A percentile compares a stretch with the other conserved stretches of the same genome.
Evolutionary conservation across 306 rosid genomes (phyloP).

Genomic region (Lablab purpureus): DNA sequence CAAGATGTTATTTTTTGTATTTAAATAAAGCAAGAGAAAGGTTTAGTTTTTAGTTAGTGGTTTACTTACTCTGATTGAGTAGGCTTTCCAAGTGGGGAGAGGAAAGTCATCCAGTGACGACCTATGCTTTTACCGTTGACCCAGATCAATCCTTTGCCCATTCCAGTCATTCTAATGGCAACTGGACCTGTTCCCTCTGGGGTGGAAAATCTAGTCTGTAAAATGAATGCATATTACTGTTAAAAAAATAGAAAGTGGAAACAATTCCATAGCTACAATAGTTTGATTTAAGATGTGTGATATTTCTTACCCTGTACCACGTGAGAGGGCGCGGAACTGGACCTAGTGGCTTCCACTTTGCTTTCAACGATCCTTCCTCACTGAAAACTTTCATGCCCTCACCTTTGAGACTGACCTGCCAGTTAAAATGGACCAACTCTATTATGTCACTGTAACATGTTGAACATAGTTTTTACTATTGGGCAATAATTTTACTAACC

Average conservation of each 20-base stretch:
- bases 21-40: too few relatives aligned
- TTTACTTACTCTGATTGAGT: constrained; percentile 71
- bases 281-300: background rate
- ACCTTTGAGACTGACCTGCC: constrained; percentile 70
- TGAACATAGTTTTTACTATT: background rate
- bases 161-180: constrained; percentile 76
- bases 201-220: constrained; percentile 66
- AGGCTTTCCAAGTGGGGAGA: constrained; percentile 63
- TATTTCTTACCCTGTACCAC: constrained; percentile 76
- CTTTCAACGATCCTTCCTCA: constrained; percentile 55
- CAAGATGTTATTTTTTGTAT: constrained; percentile 41
- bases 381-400: constrained; percentile 54
- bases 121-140: constrained; percentile 82
- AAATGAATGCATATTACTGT: background rate
- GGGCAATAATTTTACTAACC: constrained; percentile 43
- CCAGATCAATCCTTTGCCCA: constrained; percentile 90
- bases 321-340: constrained; percentile 53
- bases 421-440: background rate
- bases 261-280: too few relatives aligned
- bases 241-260: too few relatives aligned
- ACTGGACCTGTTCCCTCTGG: constrained; percentile 81
- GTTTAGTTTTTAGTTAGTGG: background rate
- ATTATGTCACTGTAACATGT: background rate
- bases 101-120: constrained; percentile 78
- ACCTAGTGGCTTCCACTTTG: constrained; percentile 51